Percentiles rank a stretch among this genome's conserved stretches.
These are phyloP conservation scores for Clonostachys solani DNA, from an alignment of 2,329 filamentous ascomycete species.

Conservation along the genomic window DNA sequence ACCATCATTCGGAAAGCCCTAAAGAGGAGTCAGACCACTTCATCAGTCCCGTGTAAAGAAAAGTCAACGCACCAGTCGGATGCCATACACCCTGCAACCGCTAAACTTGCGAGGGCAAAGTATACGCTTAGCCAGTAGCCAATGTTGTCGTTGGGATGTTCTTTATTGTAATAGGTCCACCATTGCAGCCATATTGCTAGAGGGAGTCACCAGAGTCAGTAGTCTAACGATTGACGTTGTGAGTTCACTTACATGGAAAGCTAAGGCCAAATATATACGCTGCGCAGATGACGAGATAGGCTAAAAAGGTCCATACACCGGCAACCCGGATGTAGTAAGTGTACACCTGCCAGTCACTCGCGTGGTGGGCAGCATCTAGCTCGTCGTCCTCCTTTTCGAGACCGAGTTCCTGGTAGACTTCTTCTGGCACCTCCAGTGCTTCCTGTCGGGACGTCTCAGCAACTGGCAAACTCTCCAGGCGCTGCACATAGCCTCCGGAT, in stretches of 20 bases:
- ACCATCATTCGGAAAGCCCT: too few relatives aligned
- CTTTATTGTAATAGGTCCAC: conserved; percentile 7
- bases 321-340: conserved; percentile 4
- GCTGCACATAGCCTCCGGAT: not conserved
- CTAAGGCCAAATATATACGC: not conserved
- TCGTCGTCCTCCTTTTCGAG: conserved; percentile 1
- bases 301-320: not conserved
- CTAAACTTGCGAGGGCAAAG: too few relatives aligned
- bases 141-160: not conserved
- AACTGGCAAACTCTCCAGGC: conserved; percentile 1
- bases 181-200: conserved; percentile 9
- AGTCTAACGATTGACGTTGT: too few relatives aligned
- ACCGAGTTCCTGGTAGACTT: too few relatives aligned
- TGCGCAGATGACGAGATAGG: conserved; percentile 1
- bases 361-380: conserved; percentile 6
- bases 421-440: not conserved
- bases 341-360: conserved; percentile 3
- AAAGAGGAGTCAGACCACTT: too few relatives aligned
- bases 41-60: too few relatives aligned
- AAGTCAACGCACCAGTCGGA: too few relatives aligned
- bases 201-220: too few relatives aligned
- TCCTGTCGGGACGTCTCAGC: not conserved
- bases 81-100: too few relatives aligned
- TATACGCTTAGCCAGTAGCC: not conserved
- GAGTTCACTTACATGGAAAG: conserved; percentile 3